Evolutionary conservation across 352 stramenopile genomes (phyloP), one percentile per base, ranked within the genome.

Genomic region (Poterioochromonas sp.): DNA sequence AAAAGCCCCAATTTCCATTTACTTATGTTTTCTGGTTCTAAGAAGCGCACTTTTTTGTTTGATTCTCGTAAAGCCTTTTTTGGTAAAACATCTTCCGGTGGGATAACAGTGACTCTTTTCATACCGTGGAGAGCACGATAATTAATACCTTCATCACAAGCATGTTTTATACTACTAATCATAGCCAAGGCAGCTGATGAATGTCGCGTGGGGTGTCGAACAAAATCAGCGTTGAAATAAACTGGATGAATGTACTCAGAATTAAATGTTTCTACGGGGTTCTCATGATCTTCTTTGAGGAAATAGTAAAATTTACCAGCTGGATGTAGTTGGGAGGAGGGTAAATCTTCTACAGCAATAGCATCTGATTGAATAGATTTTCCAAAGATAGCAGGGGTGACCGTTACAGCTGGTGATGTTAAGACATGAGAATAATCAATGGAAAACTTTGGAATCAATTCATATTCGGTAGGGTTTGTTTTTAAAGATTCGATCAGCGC

Each of bases 141-240:
- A n/a, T 40, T 1, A 11, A 76, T 29, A 40, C 69, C 69, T 34
- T 37, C 39, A 1, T 12, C 2, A 44, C 32, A 8, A 22, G 11
- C 34, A 26, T 20, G 11, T n/a, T 65, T 29, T 35, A 76, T 37
- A 3, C 73, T 64, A 34, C n/a, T 18, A 29, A 1, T 8, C 11
- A 63, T 11, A 40, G 40, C 11, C 5, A 76, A 34, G n/a, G 69
- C 43, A 76, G 5, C 3, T 32, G 3, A 44, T 2, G 69, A 76
- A 40, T 76, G 69, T 40, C 69, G 11, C 2, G 8, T 62, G 3
- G 69, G 40, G 1, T 76, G 69, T n/a, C 69, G 69, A 40, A 63
- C 40, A 43, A 68, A 76, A 40, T 76, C 69, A 40, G 35, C 39
- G 20, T 11, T 76, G 39, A 76, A 76, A 34, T 58, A 74, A n/a